Evolutionary conservation across 345 rosid genomes (phyloP).

Genomic region (Abelmoschus esculentus): DNA sequence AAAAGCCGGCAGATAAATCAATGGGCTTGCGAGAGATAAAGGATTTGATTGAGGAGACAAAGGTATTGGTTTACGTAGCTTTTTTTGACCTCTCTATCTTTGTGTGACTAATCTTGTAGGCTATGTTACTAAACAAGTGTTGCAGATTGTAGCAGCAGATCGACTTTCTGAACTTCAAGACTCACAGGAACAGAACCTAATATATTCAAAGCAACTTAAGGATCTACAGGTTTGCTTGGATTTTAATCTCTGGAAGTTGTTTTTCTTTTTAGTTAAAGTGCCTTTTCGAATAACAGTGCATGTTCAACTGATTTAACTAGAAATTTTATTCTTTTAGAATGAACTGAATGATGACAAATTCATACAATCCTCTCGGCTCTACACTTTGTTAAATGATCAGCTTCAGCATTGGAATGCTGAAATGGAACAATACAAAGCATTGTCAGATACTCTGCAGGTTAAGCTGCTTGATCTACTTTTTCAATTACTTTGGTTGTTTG

Average conservation of each 20-base stretch:
- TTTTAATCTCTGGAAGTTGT: conserved; percentile 12
- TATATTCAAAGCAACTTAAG: conserved; percentile 61
- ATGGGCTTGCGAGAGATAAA: conserved; percentile 59
- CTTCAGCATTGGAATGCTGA: conserved; percentile 74
- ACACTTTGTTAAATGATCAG: conserved; percentile 65
- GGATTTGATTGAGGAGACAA: conserved; percentile 67
- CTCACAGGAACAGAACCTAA: conserved; percentile 55
- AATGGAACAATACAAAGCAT: conserved; percentile 52
- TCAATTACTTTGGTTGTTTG: conserved; percentile 12
- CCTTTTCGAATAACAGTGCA: neutral
- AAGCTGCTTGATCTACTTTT: conserved; percentile 22
- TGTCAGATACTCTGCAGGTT: conserved; percentile 71
- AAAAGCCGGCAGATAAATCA: conserved; percentile 61
- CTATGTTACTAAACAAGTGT: conserved; percentile 22
- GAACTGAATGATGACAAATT: conserved; percentile 77
- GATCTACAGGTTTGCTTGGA: conserved; percentile 56
- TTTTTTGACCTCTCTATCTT: neutral
- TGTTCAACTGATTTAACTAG: conserved; percentile 13
- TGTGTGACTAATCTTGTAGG: conserved; percentile 15
- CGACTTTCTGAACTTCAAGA: conserved; percentile 82
- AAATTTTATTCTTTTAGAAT: conserved; percentile 37
- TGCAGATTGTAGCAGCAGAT: conserved; percentile 67
- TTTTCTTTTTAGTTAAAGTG: conserved; percentile 10
- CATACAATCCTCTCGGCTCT: conserved; percentile 57
- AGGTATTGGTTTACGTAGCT: conserved; percentile 37